Base-by-base conservation (phyloP, 257 asterid genomes). In the Penstemon newberryi region DNA sequence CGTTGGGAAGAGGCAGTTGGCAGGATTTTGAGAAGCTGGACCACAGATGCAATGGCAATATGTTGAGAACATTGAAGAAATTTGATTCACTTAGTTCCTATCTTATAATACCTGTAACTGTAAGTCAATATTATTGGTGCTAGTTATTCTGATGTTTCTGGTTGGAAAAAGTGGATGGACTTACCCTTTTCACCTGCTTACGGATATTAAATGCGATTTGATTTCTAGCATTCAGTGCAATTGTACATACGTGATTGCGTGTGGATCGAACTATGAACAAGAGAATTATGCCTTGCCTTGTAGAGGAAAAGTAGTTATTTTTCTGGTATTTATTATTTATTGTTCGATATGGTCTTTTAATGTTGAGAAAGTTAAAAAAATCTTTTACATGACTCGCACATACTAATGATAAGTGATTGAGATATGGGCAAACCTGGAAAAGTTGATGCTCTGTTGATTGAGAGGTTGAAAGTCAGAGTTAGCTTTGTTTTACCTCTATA, bases 151-250 rank as follows among this genome's bases (percentile, higher is more conserved):
- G 33, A 25, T 70, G 8, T 55, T 70, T 78, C 39, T 70, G 72
- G 71, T 53, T 69, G 73, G 52, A 64, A 63, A 73, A 56, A 70
- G 45, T 71, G 74, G n/a, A 47, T 47, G 65, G 60, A 15, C 66
- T 25, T 25, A 25, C 74, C 66, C 56, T 61, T 51, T 10, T 56
- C 59, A 18, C 61, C 73, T 52, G 47, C 70, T 51, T 44, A 65
- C 45, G 38, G 42, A 40, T 19, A 56, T 47, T 54, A n/a, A 61
- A 63, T 69, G 70, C 70, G 42, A 66, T 60, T 25, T 25, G 33
- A 25, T 50, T 46, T 75, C 51, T 60, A 10, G 8, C 36, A 59
- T 59, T 5, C 8, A 25, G 7, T 61, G 38, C 70, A 33, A n/a
- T 73, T 52, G 38, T 78, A 66, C 65, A 79, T 74, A 69, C 52